Base-by-base conservation (phyloP, 148 eudicot species). In the Diospyros lotus region DNA sequence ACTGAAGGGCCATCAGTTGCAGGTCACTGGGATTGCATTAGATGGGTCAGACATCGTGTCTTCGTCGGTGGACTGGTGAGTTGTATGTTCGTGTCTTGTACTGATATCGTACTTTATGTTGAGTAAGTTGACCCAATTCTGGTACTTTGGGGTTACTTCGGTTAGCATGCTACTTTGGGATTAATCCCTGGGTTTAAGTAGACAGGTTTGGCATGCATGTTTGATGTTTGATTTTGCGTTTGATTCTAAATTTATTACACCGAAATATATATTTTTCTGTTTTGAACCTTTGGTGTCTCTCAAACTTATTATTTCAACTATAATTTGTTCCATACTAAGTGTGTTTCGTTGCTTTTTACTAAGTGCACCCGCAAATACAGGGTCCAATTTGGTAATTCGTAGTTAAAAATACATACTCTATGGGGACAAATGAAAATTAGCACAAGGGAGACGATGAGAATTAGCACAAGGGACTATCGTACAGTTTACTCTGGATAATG, bases 21-120 rank as follows among this genome's bases (percentile, higher is more conserved):
- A 95, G 88, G 98, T 95, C 45, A 83, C 99, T 0, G 98, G 98
- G 58, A 68, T 93, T 81, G 89, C 85, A 1, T 72, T 95, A 80
- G 99, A 93, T 76, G 91, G 87, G 63, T 78, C 78, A 1, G 97
- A 95, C 78, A 87, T 95, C 50, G 82, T 95, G 60, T 89, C 98
- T 3, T 74, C 89, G 2, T 88, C 98, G 0, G 84, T 91, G 45
- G 99, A 95, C 71, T 89, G 99, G 98, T 95, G 85, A 75, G 87
- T 76, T 52, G 18, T 4, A 28, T 45, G 45, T 62, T 77, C 45
- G 50, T 55, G 3, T 4, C 64, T 14, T 9, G 54, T 14, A 41
- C 2, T n/a, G 41, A 10, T 40, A 66, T 38, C 2, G 28, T 9
- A 17, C 15, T 63, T 56, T 4, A 1, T 5, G n/a, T 1, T 15